Evolutionary conservation across 2,329 filamentous ascomycete species (phyloP), one percentile per base, ranked within the genome.

Genomic region (Pseudodiploospora longispora): DNA sequence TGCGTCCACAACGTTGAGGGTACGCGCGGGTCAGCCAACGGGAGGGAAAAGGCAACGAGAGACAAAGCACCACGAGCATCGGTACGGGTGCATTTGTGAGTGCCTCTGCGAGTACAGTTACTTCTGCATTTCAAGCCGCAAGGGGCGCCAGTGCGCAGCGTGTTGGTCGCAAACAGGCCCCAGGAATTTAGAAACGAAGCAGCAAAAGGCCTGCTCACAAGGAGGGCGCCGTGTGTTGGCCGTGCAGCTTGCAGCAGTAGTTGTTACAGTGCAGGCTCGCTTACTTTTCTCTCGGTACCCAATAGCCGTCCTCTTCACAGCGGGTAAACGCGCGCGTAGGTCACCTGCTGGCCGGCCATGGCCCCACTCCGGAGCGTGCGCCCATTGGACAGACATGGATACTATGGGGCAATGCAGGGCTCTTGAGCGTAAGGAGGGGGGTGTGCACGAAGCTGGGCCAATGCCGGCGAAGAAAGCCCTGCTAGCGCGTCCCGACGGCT

Each of bases 401-500:
- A 36, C 35, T 47, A 30, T 40, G 44, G 42, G 31, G 37, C 36
- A 6, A 12, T 7, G 30, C 38, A 34, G 10, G 32, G 37, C 37
- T 37, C 0, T 39, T 36, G 31, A 36, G 30, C 27, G 7, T 27
- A 36, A 37, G 44, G 47, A 48, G 48, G 49, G 47, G 19, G 51
- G 51, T 43, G 48, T 47, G 45, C 32, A 35, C 27, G 2, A 3
- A 10, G 9, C 2, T 6, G 2, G 35, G 9, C 58, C 57, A 61
- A 60, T 59, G 33, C 6, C 5, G 19, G 12, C 19, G 12, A 29
- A 9, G 12, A 1, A 8, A 4, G 8, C 34, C 52, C 49, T 54
- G 33, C 58, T 66, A 66, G 63, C 56, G 60, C 50, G 55, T 57
- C 59, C 57, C 63, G 63, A 53, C 57, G 63, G 51, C 51, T 52